Conservation (phyloP, 495 filamentous ascomycete species). For the Pseudotulostoma volvatum region DNA sequence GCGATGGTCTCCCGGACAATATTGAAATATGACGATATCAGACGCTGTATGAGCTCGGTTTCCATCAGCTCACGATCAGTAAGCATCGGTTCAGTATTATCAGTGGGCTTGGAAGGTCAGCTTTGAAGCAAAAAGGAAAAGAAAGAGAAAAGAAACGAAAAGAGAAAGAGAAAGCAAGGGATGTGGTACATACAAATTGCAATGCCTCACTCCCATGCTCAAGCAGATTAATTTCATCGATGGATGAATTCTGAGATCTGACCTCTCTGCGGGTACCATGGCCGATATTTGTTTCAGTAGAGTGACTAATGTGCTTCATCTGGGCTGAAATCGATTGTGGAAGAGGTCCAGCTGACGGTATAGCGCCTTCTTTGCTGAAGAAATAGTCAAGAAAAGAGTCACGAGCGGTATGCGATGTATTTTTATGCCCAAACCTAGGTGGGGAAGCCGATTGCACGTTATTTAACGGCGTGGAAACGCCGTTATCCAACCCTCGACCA, state of each 20-base stretch:
- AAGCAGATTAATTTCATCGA: slow-evolving; percentile 8
- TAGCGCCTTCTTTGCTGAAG: slow-evolving; percentile 79
- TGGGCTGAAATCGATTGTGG: slow-evolving; percentile 23
- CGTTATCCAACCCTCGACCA: slow-evolving; percentile 44
- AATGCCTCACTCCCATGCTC: slow-evolving; percentile 35
- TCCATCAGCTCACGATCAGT: slow-evolving; percentile 93
- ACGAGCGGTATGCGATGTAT: slow-evolving; percentile 31
- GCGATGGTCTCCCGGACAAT: slow-evolving; percentile 95
- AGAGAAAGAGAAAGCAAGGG: no score
- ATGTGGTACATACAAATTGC: slow-evolving; percentile 46
- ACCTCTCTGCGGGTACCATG: slow-evolving; percentile 67
- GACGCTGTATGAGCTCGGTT: slow-evolving; percentile 86
- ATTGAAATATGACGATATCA: slow-evolving; percentile 96
- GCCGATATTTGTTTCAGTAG: slow-evolving; percentile 61
- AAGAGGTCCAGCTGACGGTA: slow-evolving; percentile 22
- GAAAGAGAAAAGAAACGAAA: neutral
- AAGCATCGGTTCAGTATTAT: slow-evolving; percentile 55
- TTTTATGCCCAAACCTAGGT: slow-evolving; percentile 37
- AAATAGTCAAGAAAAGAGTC: slow-evolving; percentile 98
- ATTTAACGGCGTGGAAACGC: slow-evolving; percentile 51
- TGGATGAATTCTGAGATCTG: no score
- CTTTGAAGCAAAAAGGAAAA: no score
- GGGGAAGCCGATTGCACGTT: slow-evolving; percentile 43
- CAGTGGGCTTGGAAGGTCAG: slow-evolving; percentile 28
- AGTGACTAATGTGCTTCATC: slow-evolving; percentile 52